Evolutionary conservation across 345 rosid genomes (phyloP).

Genomic region (Fremontodendron californicum): DNA sequence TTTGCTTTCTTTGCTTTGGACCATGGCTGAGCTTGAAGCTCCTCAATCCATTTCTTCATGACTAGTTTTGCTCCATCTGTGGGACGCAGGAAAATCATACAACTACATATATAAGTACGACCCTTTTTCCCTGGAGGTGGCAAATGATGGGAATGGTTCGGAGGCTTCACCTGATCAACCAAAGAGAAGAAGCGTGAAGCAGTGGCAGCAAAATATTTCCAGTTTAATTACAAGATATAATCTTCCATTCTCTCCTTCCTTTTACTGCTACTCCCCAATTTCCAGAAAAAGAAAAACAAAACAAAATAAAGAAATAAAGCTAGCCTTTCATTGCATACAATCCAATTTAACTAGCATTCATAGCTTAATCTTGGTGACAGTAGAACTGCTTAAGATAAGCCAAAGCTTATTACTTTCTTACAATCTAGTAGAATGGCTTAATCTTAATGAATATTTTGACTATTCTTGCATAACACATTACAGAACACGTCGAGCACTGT

Average conservation of each 20-base stretch:
- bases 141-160: conserved; percentile 74
- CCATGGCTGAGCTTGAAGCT: conserved; percentile 81
- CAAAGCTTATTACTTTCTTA: not conserved
- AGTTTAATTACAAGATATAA: not conserved
- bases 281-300: not conserved
- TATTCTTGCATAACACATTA: no score
- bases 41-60: conserved; percentile 91
- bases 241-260: not conserved
- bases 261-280: not conserved
- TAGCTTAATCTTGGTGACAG: not conserved
- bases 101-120: conserved; percentile 85
- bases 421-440: no score
- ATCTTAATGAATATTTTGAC: no score
- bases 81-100: conserved; percentile 88
- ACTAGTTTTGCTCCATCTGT: conserved; percentile 82
- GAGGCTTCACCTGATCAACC: conserved; percentile 72
- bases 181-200: conserved; percentile 9
- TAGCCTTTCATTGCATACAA: not conserved
- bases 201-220: not conserved
- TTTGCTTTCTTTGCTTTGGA: conserved; percentile 78
- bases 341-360: not conserved
- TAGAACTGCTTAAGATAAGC: not conserved
- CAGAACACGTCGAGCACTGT: no score
- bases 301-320: not conserved
- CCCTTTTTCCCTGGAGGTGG: conserved; percentile 97